Evolutionary conservation across 306 rosid genomes (phyloP), one percentile per base, ranked within the genome.

Genomic region (Luffa aegyptiaca): DNA sequence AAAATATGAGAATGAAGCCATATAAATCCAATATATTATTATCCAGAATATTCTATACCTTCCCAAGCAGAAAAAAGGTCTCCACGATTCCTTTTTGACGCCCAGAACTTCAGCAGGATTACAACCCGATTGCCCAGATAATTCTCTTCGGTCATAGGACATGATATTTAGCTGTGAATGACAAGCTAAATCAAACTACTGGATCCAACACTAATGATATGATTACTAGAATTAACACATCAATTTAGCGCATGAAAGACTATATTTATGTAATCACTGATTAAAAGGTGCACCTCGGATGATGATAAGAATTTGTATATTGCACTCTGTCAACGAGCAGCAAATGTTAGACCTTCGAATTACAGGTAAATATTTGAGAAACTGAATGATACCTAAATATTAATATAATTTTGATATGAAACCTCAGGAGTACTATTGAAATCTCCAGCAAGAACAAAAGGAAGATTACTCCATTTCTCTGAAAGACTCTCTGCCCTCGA

Each of bases 371-470:
- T 81, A 69, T 75, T 80, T 39, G 65, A 76, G 58, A 44, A 52
- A 42, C 59, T 20, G 53, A 79, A 55, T 70, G 45, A 12, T 69
- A 80, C 82, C 45, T 64, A 61, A 42, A 80, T 74, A 44, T n/a
- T 10, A 31, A 48, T 31, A 66, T 5, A 48, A 72, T 48, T 21
- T 65, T 10, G 58, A n/a, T 53, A 84, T 31, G 80, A 79, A 83
- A 94, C 96, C 97, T 88, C 88, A 83, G 97, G 98, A 62, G 96
- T 92, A 81, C 84, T 62, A 80, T 94, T 94, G 81, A 92, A 94
- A 86, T 92, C 97, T 77, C 98, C 94, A 75, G 92, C 91, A 58
- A 94, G 97, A 78, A 94, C 85, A 81, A 90, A 79, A 18, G 98
- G 93, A 73, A 89, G 82, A 83, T 89, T 87, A 26, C 87, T 88